phyloP scores from a whole-genome alignment of 768 basidiomycete species.

The Suillus clintonianus region DNA sequence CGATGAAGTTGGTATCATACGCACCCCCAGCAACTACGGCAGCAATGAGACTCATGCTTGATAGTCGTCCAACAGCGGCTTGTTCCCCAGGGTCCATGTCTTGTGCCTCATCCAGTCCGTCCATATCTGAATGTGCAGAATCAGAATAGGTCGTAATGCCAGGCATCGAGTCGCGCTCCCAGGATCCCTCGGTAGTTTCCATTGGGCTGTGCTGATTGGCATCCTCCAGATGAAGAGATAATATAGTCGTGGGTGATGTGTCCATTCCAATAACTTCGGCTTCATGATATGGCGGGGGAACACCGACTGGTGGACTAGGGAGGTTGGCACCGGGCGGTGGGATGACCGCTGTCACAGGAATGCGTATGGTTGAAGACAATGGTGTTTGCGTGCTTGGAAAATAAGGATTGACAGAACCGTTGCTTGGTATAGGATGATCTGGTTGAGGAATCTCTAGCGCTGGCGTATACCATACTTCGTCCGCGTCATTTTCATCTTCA shows the following conservation, averaged over 20 bases:
- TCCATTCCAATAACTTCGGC: slow-evolving; percentile 17
- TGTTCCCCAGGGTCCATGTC: slow-evolving; percentile 57
- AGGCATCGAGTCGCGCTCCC: neutral
- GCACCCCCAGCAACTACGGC: slow-evolving; percentile 79
- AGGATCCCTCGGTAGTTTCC: neutral
- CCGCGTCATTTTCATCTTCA: slow-evolving; percentile 36
- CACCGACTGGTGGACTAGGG: slow-evolving; percentile 11
- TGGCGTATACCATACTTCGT: slow-evolving; percentile 35
- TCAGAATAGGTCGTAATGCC: too few species aligned
- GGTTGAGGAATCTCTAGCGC: slow-evolving; percentile 27
- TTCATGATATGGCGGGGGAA: slow-evolving; percentile 18
- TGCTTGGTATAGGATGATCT: neutral
- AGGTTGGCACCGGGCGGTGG: slow-evolving; percentile 4
- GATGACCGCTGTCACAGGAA: slow-evolving; percentile 23
- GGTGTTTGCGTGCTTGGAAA: slow-evolving; percentile 45
- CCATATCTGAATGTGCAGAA: slow-evolving; percentile 13
- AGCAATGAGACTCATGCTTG: slow-evolving; percentile 93
- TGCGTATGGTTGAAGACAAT: slow-evolving; percentile 20
- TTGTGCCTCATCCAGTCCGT: slow-evolving; percentile 36
- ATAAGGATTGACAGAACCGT: slow-evolving; percentile 47
- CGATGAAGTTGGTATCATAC: slow-evolving; percentile 21
- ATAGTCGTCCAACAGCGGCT: slow-evolving; percentile 81
- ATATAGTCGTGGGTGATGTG: slow-evolving; percentile 12
- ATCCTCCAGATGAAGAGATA: slow-evolving; percentile 18
- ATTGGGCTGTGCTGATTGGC: slow-evolving; percentile 5